phyloP scores from a whole-genome alignment of 2,329 filamentous ascomycete genomes.

The Colletotrichum eleusines region DNA sequence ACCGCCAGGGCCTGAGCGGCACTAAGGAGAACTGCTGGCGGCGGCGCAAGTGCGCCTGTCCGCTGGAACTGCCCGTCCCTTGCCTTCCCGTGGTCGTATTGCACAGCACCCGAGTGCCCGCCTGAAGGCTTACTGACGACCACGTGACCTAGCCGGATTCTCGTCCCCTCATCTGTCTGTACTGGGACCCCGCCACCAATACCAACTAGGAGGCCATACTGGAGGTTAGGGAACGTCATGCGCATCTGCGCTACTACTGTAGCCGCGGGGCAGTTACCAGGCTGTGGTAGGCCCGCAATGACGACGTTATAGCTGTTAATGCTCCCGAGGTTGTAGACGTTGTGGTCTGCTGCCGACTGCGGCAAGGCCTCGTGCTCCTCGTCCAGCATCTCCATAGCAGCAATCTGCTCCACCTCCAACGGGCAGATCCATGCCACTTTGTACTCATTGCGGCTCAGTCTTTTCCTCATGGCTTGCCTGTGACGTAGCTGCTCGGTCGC shows the following conservation, averaged over 20 bases:
- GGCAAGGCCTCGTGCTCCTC: neutral
- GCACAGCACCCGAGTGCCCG: no score
- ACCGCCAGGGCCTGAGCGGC: no score
- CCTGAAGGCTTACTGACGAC: no score
- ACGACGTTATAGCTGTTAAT: slow-evolving; percentile 10
- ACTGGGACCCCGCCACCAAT: slow-evolving; percentile 4
- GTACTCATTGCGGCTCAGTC: neutral
- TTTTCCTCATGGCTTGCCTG: no score
- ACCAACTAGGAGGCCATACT: neutral
- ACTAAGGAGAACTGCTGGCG: no score
- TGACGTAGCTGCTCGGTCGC: no score
- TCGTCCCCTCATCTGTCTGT: no score
- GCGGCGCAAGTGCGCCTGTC: no score
- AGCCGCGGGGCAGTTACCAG: neutral
- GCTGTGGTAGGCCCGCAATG: neutral
- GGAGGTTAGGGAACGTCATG: neutral
- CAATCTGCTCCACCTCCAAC: slow-evolving; percentile 9
- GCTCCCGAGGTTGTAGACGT: neutral
- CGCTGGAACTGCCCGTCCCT: no score
- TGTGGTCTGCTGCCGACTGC: neutral
- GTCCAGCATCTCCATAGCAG: slow-evolving; percentile 8
- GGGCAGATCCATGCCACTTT: slow-evolving; percentile 11
- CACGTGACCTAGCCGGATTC: no score
- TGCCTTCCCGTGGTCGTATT: no score
- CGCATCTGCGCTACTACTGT: neutral